Evolutionary conservation across 352 stramenopile species (phyloP).

Genomic region (Phytophthora boehmeriae): DNA sequence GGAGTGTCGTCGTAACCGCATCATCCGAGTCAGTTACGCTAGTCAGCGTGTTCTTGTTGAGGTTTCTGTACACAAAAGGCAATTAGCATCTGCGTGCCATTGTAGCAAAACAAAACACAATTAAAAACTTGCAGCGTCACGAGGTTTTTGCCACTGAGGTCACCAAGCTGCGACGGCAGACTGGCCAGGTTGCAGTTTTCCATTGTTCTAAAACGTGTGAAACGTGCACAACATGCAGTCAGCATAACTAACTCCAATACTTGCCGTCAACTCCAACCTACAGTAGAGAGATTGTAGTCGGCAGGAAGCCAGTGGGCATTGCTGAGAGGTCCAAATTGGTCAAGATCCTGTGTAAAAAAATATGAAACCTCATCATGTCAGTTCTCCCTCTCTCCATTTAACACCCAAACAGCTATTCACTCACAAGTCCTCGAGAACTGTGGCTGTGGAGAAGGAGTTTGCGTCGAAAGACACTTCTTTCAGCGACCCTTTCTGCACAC

Average conservation of each 20-base stretch:
- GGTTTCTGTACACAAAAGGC: slow-evolving; percentile 33
- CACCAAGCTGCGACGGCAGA: slow-evolving; percentile 51
- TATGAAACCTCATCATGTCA: not conserved
- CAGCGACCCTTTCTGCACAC: slow-evolving; percentile 62
- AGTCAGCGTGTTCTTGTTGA: slow-evolving; percentile 64
- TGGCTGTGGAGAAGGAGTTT: slow-evolving; percentile 49
- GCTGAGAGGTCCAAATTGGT: slow-evolving; percentile 65
- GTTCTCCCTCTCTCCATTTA: not conserved
- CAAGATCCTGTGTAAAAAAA: slow-evolving; percentile 41
- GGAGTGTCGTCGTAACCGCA: slow-evolving; percentile 42
- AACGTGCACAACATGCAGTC: slow-evolving; percentile 1
- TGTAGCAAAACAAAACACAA: not conserved
- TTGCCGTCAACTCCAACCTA: slow-evolving; percentile 13
- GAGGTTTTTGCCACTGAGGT: slow-evolving; percentile 54
- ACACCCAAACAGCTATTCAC: slow-evolving; percentile 11
- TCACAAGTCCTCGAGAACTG: slow-evolving; percentile 51
- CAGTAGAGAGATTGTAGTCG: slow-evolving; percentile 53
- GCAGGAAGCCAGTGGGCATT: slow-evolving; percentile 53
- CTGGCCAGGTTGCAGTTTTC: slow-evolving; percentile 72
- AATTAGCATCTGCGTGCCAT: not conserved
- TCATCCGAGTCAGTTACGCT: slow-evolving; percentile 41
- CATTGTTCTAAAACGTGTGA: slow-evolving; percentile 41
- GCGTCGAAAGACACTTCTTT: slow-evolving; percentile 58
- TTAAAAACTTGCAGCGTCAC: slow-evolving; percentile 50
- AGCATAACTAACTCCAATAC: slow-evolving; percentile 3